These are phyloP conservation scores for Adansonia rubrostipa DNA, from an alignment of 441 rosid genomes.

Conservation along the genomic window DNA sequence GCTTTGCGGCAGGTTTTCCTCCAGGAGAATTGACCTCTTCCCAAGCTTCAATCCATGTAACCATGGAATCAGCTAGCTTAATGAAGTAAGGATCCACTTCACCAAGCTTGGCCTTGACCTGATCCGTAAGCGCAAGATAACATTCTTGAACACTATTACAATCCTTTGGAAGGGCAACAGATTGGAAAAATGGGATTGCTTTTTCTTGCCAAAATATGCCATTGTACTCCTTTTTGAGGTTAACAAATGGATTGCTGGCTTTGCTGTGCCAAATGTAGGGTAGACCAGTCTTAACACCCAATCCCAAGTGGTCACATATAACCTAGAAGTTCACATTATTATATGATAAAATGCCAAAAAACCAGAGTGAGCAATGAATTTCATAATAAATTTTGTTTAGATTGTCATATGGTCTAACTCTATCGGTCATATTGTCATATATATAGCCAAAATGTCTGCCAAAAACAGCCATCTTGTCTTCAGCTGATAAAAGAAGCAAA, in stretches of 20 bases:
- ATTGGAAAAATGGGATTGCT: slow-evolving; percentile 92
- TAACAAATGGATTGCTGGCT: slow-evolving; percentile 95
- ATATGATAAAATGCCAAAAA: too few species aligned
- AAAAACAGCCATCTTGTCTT: too few species aligned
- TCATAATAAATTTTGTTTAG: neutral
- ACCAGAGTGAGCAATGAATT: too few species aligned
- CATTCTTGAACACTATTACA: slow-evolving; percentile 84
- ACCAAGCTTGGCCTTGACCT: slow-evolving; percentile 75
- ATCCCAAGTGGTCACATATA: slow-evolving; percentile 83
- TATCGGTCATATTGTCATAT: too few species aligned
- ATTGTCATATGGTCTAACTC: too few species aligned
- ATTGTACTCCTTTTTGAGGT: slow-evolving; percentile 86
- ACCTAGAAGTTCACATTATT: slow-evolving; percentile 43
- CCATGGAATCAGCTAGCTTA: slow-evolving; percentile 94
- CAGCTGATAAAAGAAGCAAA: too few species aligned
- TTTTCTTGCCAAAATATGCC: slow-evolving; percentile 98
- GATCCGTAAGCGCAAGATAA: slow-evolving; percentile 74
- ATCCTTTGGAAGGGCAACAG: slow-evolving; percentile 65
- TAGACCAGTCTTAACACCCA: slow-evolving; percentile 90
- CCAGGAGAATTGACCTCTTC: slow-evolving; percentile 77
- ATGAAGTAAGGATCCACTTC: slow-evolving; percentile 81
- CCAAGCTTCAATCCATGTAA: slow-evolving; percentile 96
- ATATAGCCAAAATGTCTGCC: too few species aligned
- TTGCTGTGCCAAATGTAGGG: slow-evolving; percentile 96
- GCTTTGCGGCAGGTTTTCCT: slow-evolving; percentile 2